A percentile compares a stretch with the other conserved stretches of the same genome.
These are phyloP conservation scores for Ophiorrhiza pumila DNA, from an alignment of 257 asterid species.

Conservation along the genomic window DNA sequence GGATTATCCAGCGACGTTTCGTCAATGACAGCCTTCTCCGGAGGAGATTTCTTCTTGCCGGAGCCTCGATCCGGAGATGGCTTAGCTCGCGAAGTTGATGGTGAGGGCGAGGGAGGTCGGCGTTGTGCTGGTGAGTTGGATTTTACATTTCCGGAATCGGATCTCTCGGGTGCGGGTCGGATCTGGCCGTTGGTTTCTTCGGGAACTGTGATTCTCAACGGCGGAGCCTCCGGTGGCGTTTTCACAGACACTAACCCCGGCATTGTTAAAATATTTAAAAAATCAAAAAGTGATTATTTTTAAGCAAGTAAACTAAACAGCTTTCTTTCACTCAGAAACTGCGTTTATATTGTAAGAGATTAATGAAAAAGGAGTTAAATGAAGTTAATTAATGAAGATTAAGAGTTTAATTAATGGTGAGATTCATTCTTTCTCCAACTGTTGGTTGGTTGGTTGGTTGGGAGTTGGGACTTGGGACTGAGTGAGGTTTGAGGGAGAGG, in stretches of 20 bases:
- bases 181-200: conserved; percentile 47
- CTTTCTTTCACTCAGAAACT: neutral
- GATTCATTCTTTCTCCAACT: conserved; percentile 9
- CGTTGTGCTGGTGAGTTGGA: conserved; percentile 66
- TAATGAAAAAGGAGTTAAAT: neutral
- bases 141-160: conserved; percentile 48
- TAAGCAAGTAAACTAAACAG: neutral
- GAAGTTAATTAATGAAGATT: neutral
- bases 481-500: conserved; percentile 1
- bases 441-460: conserved; percentile 11
- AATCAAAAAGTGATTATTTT: neutral
- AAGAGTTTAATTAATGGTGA: conserved; percentile 9
- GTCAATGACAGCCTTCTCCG: conserved; percentile 52
- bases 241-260: conserved; percentile 87
- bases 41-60: conserved; percentile 78
- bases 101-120: conserved; percentile 88
- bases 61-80: conserved; percentile 92
- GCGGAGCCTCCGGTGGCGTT: conserved; percentile 75
- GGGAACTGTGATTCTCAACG: conserved; percentile 62
- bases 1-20: conserved; percentile 92
- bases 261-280: conserved; percentile 33
- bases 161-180: conserved; percentile 55
- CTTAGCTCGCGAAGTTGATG: conserved; percentile 84
- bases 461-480: no score
- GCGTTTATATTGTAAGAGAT: neutral